Evolutionary conservation across 2,329 filamentous ascomycete genomes (phyloP), one percentile per base, ranked within the genome.

Genomic region (Venturia asperata): DNA sequence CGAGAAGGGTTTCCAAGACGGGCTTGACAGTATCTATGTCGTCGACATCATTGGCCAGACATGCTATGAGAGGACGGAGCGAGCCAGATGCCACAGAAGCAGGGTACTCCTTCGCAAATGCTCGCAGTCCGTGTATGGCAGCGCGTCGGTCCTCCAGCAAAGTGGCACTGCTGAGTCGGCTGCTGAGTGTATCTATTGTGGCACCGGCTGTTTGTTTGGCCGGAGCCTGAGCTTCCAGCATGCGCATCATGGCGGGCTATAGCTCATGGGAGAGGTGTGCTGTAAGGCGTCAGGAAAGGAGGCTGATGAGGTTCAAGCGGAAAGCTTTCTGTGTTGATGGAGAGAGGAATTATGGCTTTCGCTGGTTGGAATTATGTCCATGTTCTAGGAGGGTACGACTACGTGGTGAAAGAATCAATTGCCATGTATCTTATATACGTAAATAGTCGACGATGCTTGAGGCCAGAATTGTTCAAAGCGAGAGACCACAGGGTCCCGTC

Each of bases 1-100:
- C 93, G 74, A 97, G 81, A 71, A 99, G 80, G 56, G 95, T 99
- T 83, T 99, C 94, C 69, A 99, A 82, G 67, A 96, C 90, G 66
- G 96, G 86, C 78, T 97, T 96, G 74, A 96, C 89, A 5, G 95
- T 99, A 76, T 99, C 94, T 66, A 96, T 89, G 82, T 99, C 94
- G 74, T 96, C 91, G 67, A 86, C 86, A 83, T 99, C 94, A 74
- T 91, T 92, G 69, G 86, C 86, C 64, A 99, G 79, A 71, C 90
- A 91, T 15, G 85, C 86, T 69, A 99, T 97, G 65, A 99, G 82
- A 65, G 90, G 91, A 68, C 93, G 85, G 61, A 99, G 80, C n/a
- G 92, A 91, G 47, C 92, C 92, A 4, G 92, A 97, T 1, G 95
- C 91, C 43, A 99, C 94, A 9, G 92, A 96, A 17, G 95, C 95